These are phyloP conservation scores for Saturnispora galanensis DNA, from an alignment of 805 yeast genomes.

Conservation along the genomic window DNA sequence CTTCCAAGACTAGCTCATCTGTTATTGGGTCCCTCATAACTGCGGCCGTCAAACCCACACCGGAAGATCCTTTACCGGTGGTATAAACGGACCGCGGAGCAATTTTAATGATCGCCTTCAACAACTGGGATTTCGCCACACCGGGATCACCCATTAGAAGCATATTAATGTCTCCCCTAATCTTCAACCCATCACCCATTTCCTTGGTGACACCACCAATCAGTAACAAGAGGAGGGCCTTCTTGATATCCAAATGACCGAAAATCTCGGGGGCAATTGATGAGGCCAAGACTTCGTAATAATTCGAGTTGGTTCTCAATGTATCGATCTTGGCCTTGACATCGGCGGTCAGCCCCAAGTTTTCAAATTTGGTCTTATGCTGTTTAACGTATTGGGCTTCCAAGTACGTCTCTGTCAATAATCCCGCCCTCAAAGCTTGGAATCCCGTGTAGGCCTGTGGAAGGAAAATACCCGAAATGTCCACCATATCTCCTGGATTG, in stretches of 20 bases:
- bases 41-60: constrained; percentile 98
- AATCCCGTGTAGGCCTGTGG: constrained; percentile 96
- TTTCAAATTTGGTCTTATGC: constrained; percentile 80
- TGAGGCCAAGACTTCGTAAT: constrained; percentile 69
- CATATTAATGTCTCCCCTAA: constrained; percentile 93
- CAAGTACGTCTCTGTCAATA: constrained; percentile 85
- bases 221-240: constrained; percentile 70
- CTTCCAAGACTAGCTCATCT: constrained; percentile 96
- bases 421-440: constrained; percentile 84
- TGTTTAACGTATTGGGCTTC: constrained; percentile 81
- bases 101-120: constrained; percentile 81
- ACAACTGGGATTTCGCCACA: constrained; percentile 94
- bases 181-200: constrained; percentile 93
- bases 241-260: constrained; percentile 90
- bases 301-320: constrained; percentile 52
- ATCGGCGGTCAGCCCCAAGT: constrained; percentile 46
- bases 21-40: constrained; percentile 99
- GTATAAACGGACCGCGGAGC: constrained; percentile 97
- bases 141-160: constrained; percentile 99
- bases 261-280: constrained; percentile 97
- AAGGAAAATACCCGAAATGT: constrained; percentile 82
- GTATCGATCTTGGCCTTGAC: constrained; percentile 45
- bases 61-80: constrained; percentile 97
- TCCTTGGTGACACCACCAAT: constrained; percentile 95
- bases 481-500: constrained; percentile 93